Base-by-base conservation (phyloP, 139 green algal genomes). In the Micractinium conductrix region DNA sequence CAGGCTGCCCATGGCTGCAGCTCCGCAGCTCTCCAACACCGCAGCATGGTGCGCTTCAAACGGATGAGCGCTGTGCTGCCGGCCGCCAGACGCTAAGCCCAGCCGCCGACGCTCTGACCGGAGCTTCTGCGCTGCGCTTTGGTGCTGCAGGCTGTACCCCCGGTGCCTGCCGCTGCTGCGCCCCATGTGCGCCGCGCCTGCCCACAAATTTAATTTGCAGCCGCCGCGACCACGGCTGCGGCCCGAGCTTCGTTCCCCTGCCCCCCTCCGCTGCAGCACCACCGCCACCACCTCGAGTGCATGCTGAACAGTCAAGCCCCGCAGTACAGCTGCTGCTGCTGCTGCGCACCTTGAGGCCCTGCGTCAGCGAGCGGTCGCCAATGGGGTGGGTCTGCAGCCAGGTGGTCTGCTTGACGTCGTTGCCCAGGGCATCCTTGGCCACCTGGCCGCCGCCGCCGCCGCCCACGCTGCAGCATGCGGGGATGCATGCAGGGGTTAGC, bases 401-500 rank as follows among this genome's bases (percentile, higher is more conserved):
- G 12, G 78, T 50, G 45, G 74, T 90, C 26, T 62, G 67, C 69
- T 85, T 84, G 38, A 99, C 87, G 86, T 98, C 96, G 81, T 98
- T 98, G 85, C 97, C 97, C n/a, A 97, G 84, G 24, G 96, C 95
- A 83, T 99, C 97, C 95, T 98, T 98, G 50, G 97, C 97, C 38
- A 91, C 87, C 69, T 95, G 88, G 71, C 94, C 95, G 88, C 89
- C 97, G 55, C 81, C 87, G 30, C 86, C 90, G 68, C 95, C 93
- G 72, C 94, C 97, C 42, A 88, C 81, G 55, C 95, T 98, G 90
- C 87, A 85, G 72, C 9, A 71, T 22, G 3, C 0, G 6, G 44
- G 63, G 24, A 58, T 22, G 8, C 37, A 22, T 30, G 70, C n/a
- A 40, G 10, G 42, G 42, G 22, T 37, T 1, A 26, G 21, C 70